phyloP scores from a whole-genome alignment of 352 stramenopile species.

The Detonula confervacea region DNA sequence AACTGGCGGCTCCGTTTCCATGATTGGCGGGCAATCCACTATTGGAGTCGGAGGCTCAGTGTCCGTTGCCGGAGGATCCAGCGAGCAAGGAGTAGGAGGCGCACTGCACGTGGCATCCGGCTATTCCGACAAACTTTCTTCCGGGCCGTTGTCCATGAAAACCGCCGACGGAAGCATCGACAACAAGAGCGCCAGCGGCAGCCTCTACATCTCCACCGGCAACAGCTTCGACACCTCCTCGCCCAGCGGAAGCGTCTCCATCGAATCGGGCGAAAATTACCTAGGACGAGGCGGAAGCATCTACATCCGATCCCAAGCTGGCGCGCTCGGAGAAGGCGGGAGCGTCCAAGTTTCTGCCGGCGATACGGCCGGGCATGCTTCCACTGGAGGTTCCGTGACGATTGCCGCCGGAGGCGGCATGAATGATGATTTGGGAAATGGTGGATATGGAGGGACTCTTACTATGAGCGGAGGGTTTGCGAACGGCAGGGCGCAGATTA shows the following conservation, averaged over 20 bases:
- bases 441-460: slow-evolving; percentile 71
- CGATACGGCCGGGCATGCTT: slow-evolving; percentile 41
- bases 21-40: slow-evolving; percentile 16
- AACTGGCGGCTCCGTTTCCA: slow-evolving; percentile 28
- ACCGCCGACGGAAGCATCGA: slow-evolving; percentile 39
- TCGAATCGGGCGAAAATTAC: slow-evolving; percentile 68
- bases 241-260: slow-evolving; percentile 61
- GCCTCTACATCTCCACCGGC: slow-evolving; percentile 75
- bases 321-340: slow-evolving; percentile 55
- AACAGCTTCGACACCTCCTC: slow-evolving; percentile 64
- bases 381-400: slow-evolving; percentile 50
- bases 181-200: slow-evolving; percentile 30
- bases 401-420: slow-evolving; percentile 55
- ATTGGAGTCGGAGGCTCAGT: slow-evolving; percentile 75
- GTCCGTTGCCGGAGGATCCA: slow-evolving; percentile 75
- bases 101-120: slow-evolving; percentile 84
- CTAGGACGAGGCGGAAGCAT: slow-evolving; percentile 72
- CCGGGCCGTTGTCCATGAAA: slow-evolving; percentile 41
- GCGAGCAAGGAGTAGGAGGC: slow-evolving; percentile 81
- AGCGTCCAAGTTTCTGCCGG: slow-evolving; percentile 63
- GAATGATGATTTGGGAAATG: slow-evolving; percentile 66
- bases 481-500: slow-evolving; percentile 54
- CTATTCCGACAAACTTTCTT: slow-evolving; percentile 53
- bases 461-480: slow-evolving; percentile 61
- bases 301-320: slow-evolving; percentile 59